phyloP scores from a whole-genome alignment of 805 yeast genomes.

The Candida morakotiae region DNA sequence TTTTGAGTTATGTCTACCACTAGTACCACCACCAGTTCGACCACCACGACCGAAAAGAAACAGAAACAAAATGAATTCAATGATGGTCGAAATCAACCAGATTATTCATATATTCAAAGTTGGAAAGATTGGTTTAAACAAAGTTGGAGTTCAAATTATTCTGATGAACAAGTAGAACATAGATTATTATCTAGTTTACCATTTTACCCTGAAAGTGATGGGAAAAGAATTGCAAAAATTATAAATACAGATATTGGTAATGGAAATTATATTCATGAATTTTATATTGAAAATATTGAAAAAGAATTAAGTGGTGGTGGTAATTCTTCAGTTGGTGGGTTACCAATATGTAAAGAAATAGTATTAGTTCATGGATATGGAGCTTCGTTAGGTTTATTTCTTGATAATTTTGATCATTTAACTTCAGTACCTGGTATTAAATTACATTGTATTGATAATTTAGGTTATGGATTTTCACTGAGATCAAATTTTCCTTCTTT shows the following conservation, averaged over 20 bases:
- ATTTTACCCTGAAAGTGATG: conserved; percentile 52
- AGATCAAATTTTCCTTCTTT: conserved; percentile 45
- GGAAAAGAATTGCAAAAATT: conserved; percentile 41
- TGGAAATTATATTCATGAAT: conserved; percentile 70
- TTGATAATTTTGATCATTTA: conserved; percentile 57
- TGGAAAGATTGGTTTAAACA: conserved; percentile 31
- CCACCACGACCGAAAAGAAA: too few species aligned
- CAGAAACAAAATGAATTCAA: conserved; percentile 14
- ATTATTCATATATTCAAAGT: conserved; percentile 15
- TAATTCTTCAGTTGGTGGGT: conserved; percentile 1
- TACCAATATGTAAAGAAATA: conserved; percentile 35
- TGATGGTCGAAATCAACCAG: conserved; percentile 16
- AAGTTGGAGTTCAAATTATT: conserved; percentile 11
- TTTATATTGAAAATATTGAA: conserved; percentile 51
- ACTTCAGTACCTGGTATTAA: conserved; percentile 49
- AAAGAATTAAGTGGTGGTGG: conserved; percentile 20
- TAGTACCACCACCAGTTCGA: too few species aligned
- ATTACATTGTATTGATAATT: conserved; percentile 65
- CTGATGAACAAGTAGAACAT: conserved; percentile 27
- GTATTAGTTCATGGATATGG: conserved; percentile 92
- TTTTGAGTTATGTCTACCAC: too few species aligned
- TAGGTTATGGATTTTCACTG: conserved; percentile 69
- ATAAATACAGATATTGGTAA: conserved; percentile 54
- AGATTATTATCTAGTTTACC: conserved; percentile 54
- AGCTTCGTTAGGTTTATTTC: conserved; percentile 81